Evolutionary conservation across 1,284 basidiomycete genomes (phyloP).

Genomic region (Trametes hirsuta): DNA sequence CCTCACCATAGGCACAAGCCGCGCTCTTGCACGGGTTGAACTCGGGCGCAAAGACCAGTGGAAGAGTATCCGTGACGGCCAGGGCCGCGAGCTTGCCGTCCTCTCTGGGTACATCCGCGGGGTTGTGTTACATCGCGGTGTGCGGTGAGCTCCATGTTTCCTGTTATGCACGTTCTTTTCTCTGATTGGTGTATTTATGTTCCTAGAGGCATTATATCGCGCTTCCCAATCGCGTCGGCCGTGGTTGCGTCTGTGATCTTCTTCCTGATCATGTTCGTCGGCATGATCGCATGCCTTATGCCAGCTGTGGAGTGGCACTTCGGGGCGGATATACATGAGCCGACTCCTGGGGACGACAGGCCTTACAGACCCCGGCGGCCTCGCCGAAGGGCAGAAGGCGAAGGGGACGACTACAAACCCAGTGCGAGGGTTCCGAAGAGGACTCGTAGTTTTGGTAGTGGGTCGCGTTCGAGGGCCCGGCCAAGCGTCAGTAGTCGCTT

Average conservation of each 20-base stretch:
- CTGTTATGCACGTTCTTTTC: background rate
- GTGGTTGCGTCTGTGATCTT: slow-evolving; percentile 52
- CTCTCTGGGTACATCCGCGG: slow-evolving; percentile 62
- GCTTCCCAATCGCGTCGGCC: slow-evolving; percentile 63
- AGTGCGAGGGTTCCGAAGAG: slow-evolving; percentile 12
- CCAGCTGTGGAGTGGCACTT: slow-evolving; percentile 35
- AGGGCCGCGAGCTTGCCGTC: slow-evolving; percentile 72
- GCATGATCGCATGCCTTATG: slow-evolving; percentile 51
- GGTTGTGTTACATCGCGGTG: slow-evolving; percentile 60
- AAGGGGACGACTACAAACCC: slow-evolving; percentile 2
- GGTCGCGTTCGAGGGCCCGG: slow-evolving; percentile 11
- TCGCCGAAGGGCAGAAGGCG: slow-evolving; percentile 3
- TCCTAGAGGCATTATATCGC: slow-evolving; percentile 65
- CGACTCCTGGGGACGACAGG: slow-evolving; percentile 10
- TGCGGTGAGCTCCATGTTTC: slow-evolving; percentile 51
- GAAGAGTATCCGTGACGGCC: slow-evolving; percentile 64
- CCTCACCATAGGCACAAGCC: slow-evolving; percentile 51
- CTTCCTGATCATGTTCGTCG: slow-evolving; percentile 51
- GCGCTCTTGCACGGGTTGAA: slow-evolving; percentile 57
- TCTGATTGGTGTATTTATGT: background rate
- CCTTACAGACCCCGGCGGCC: slow-evolving; percentile 17
- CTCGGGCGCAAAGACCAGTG: slow-evolving; percentile 72
- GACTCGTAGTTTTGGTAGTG: slow-evolving; percentile 13
- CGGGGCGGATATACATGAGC: slow-evolving; percentile 18
- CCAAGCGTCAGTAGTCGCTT: slow-evolving; percentile 8